Base-by-base conservation (phyloP, 2,329 filamentous ascomycete genomes). In the Shiraia bambusicola region DNA sequence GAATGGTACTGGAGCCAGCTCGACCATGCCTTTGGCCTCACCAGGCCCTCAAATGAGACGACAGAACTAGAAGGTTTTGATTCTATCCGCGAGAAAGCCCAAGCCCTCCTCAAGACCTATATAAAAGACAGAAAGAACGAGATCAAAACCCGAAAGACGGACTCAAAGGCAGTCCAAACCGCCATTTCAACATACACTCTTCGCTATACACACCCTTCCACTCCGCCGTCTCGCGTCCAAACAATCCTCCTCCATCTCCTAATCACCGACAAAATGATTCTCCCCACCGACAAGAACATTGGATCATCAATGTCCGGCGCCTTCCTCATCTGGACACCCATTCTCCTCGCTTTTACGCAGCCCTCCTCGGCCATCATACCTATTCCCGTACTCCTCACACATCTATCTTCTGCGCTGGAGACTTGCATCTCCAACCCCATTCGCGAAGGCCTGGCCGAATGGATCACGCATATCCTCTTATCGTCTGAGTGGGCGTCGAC, bases 1-100 rank as follows among this genome's bases (percentile, higher is more conserved):
- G 78, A 83, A 38, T 88, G 88, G 66, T 96, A 95, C 72, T 97
- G 91, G 91, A 70, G 61, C 10, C 69, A 72, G 27, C 62, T 83
- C 14, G 73, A 75, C 40, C 15, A 50, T n/a, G 56, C 55, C 3
- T 59, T 67, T 36, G 34, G 43, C 1, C 35, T 38, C 2, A 8
- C 41, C 17, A 17, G 19, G 9, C 10, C 34, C 8, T 19, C 17
- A 6, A 24, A 14, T 6, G 19, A 15, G 7, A 16, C 16, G 28
- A 37, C 37, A 6, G 42, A 45, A 28, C 27, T n/a, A 6, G 40
- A 50, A 16, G 38, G 39, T 12, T 28, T 40, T 28, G 38, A 37
- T 3, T 37, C 38, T 9, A 17, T 49, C 33, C 53, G 55, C 14
- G 58, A 60, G 7, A 56, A 58, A 24, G 40, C 64, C 1, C 56